Conservation (phyloP, 2,329 filamentous ascomycete species). For the Fusarium dimerum region DNA sequence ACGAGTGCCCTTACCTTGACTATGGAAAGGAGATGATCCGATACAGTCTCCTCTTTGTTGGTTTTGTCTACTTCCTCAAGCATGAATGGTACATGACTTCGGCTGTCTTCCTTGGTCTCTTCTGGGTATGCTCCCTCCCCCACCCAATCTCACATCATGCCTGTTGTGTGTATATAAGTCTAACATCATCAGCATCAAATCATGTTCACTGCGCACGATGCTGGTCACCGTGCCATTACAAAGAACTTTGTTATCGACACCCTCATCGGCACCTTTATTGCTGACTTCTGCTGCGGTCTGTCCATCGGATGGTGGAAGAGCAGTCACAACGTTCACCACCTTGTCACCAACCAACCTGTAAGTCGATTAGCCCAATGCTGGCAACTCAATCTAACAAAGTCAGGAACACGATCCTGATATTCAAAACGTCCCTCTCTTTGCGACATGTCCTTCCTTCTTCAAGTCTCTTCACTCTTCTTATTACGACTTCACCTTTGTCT, state of each 20-base stretch:
- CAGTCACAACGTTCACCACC: slow-evolving; percentile 68
- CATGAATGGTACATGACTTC: slow-evolving; percentile 58
- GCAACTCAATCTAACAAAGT: no score
- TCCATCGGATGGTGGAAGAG: slow-evolving; percentile 72
- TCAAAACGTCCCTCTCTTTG: slow-evolving; percentile 70
- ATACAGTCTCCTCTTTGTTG: slow-evolving; percentile 51
- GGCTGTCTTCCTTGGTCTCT: slow-evolving; percentile 59
- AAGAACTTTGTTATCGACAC: slow-evolving; percentile 59
- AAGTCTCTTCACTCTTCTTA: slow-evolving; percentile 63
- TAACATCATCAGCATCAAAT: slow-evolving; percentile 57
- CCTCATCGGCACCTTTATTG: slow-evolving; percentile 62
- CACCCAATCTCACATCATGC: background rate
- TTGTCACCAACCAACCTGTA: slow-evolving; percentile 64
- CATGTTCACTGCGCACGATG: slow-evolving; percentile 69
- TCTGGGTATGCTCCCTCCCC: slow-evolving; percentile 49
- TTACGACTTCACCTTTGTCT: slow-evolving; percentile 65
- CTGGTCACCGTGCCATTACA: slow-evolving; percentile 64
- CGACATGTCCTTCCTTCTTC: slow-evolving; percentile 66
- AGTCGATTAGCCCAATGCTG: slow-evolving; percentile 7
- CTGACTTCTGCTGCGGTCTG: slow-evolving; percentile 65
- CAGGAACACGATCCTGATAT: slow-evolving; percentile 60
- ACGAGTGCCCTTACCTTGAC: slow-evolving; percentile 57
- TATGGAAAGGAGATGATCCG: slow-evolving; percentile 61
- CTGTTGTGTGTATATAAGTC: background rate
- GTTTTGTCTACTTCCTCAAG: slow-evolving; percentile 48